A percentile compares a stretch with the other conserved stretches of the same genome.
phyloP scores from a whole-genome alignment of 176 grass and related monocot species.

The Musa itinerans region DNA sequence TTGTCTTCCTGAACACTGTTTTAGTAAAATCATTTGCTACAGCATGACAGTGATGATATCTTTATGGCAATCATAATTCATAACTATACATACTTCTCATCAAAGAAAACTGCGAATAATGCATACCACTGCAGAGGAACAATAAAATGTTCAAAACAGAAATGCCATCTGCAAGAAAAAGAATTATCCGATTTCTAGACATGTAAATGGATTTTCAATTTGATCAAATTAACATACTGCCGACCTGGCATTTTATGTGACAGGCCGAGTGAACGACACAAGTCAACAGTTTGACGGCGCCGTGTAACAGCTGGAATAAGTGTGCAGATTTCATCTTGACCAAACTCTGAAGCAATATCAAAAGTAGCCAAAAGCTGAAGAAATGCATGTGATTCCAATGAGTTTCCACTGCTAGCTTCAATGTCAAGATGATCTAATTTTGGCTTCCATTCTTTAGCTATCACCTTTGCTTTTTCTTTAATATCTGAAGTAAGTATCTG shows the following conservation, averaged over 20 bases:
- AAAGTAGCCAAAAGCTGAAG: constrained; percentile 89
- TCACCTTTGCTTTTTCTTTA: constrained; percentile 53
- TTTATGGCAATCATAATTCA: too few relatives aligned
- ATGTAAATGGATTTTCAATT: not conserved
- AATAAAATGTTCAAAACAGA: not conserved
- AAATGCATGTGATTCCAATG: constrained; percentile 93
- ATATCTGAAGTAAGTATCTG: constrained; percentile 35
- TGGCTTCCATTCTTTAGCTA: constrained; percentile 65
- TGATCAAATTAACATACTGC: constrained; percentile 3
- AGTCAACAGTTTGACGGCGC: constrained; percentile 71
- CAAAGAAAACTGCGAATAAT: not conserved
- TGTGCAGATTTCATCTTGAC: constrained; percentile 71
- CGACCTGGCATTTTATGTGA: constrained; percentile 88
- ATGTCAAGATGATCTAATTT: constrained; percentile 72
- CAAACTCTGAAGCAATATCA: constrained; percentile 52
- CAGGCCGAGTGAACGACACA: constrained; percentile 72
- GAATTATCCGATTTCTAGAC: not conserved
- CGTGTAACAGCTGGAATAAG: constrained; percentile 74
- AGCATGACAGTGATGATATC: too few relatives aligned
- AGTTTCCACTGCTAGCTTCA: constrained; percentile 85
- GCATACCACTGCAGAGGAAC: not conserved
- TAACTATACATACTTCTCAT: too few relatives aligned
- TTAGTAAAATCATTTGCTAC: too few relatives aligned
- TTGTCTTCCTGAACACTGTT: too few relatives aligned
- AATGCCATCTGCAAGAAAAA: not conserved